Conservation (phyloP, 495 filamentous ascomycete genomes). For the Beverwykella pulmonaria region DNA sequence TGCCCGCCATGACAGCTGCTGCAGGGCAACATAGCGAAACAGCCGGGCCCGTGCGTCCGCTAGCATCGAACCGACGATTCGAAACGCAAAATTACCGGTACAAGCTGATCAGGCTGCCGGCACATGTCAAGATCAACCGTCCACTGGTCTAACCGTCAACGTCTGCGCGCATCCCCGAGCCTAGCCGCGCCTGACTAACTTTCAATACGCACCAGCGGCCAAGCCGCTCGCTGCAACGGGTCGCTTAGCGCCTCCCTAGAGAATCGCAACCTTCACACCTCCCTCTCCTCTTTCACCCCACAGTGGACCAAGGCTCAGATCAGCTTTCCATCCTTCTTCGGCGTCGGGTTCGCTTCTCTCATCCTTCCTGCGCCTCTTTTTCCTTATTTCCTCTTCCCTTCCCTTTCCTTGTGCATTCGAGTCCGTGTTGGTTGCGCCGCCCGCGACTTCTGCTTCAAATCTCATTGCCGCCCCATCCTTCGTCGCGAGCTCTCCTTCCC, state of each 20-base stretch:
- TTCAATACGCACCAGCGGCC: background rate
- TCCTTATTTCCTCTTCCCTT: slow-evolving; percentile 32
- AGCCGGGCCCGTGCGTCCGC: background rate
- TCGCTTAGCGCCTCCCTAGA: slow-evolving; percentile 17
- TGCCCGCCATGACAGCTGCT: background rate
- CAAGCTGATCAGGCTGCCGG: background rate
- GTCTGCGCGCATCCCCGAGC: background rate
- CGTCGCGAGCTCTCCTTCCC: background rate
- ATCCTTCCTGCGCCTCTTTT: slow-evolving; percentile 25
- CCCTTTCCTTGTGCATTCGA: slow-evolving; percentile 34
- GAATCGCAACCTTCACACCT: slow-evolving; percentile 21
- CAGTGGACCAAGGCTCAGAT: slow-evolving; percentile 23
- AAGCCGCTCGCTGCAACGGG: background rate
- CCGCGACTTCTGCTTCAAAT: slow-evolving; percentile 11
- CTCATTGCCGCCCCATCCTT: slow-evolving; percentile 18
- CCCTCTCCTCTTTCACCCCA: slow-evolving; percentile 34
- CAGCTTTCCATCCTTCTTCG: slow-evolving; percentile 33
- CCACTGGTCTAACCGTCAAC: background rate
- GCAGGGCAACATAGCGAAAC: too few species aligned
- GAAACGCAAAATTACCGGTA: background rate
- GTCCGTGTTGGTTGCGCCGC: slow-evolving; percentile 17
- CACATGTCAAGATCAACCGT: background rate
- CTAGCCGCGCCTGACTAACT: background rate
- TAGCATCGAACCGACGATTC: background rate
- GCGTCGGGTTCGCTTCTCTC: slow-evolving; percentile 36